A percentile compares a stretch with the other conserved stretches of the same genome.
Conservation (phyloP, 768 basidiomycete genomes). For the Suillus sp. region DNA sequence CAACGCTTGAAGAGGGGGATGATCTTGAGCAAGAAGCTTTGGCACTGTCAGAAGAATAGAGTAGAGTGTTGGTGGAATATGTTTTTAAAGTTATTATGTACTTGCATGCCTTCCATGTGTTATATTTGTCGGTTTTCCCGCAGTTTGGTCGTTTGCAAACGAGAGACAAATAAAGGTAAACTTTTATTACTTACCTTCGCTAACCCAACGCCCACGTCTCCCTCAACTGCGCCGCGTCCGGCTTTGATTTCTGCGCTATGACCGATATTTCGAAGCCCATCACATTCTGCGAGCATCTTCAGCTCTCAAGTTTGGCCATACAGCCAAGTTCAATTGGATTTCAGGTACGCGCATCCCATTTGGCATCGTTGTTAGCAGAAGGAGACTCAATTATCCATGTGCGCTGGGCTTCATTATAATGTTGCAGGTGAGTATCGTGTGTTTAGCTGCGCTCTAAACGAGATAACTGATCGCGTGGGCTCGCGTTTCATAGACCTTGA, state of each 20-base stretch:
- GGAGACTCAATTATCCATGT: constrained; percentile 15
- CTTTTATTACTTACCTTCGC: constrained; percentile 21
- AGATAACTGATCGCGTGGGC: constrained; percentile 5
- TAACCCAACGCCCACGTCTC: constrained; percentile 29
- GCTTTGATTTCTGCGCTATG: constrained; percentile 23
- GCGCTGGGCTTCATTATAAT: constrained; percentile 28
- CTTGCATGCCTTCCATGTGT: constrained; percentile 1
- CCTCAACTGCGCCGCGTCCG: constrained; percentile 21
- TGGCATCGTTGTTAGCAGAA: neutral
- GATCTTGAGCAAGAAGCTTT: constrained; percentile 73
- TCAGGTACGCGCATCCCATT: constrained; percentile 64
- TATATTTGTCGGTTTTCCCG: constrained; percentile 7
- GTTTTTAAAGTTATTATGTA: constrained; percentile 10
- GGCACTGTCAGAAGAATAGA: constrained; percentile 61
- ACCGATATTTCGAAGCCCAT: constrained; percentile 63
- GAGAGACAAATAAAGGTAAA: constrained; percentile 37
- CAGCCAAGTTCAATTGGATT: constrained; percentile 98
- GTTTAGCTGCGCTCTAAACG: neutral
- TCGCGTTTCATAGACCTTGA: constrained; percentile 66
- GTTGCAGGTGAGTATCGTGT: constrained; percentile 24
- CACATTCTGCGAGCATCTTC: constrained; percentile 86
- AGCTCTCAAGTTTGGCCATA: constrained; percentile 93
- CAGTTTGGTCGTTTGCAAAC: constrained; percentile 13
- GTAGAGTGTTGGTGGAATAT: neutral
- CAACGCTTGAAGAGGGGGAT: constrained; percentile 49